Evolutionary conservation across 148 eudicot genomes (phyloP).

Genomic region (Spergularia bocconei): DNA sequence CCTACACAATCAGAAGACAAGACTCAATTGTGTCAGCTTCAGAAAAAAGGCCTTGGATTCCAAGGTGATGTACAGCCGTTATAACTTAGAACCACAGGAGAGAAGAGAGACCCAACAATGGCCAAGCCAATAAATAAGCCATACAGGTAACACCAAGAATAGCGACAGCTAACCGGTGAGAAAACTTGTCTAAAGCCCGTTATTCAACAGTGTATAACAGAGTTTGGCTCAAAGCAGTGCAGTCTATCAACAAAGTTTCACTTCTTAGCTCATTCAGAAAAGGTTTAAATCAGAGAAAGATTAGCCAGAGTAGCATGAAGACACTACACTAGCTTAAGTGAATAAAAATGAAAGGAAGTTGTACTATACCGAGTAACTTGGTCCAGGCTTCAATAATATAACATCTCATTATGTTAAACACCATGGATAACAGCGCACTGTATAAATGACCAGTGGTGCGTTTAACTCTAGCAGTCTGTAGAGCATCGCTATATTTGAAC

Average conservation of each 20-base stretch:
- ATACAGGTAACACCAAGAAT: neutral
- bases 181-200: neutral
- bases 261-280: neutral
- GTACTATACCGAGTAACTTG: neutral
- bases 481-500: too few species aligned
- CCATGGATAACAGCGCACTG: too few species aligned
- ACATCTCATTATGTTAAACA: too few species aligned
- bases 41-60: neutral
- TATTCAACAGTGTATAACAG: neutral
- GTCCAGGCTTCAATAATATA: neutral
- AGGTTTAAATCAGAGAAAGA: neutral
- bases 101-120: too few species aligned
- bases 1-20: constrained; percentile 36
- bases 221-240: neutral
- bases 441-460: too few species aligned
- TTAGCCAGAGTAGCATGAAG: neutral
- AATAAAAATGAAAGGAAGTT: neutral
- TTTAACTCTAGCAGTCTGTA: too few species aligned
- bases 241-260: neutral
- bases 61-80: neutral
- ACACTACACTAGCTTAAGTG: neutral
- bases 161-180: neutral
- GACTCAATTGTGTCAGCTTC: constrained; percentile 9
- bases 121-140: too few species aligned
- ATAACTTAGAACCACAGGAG: too few species aligned